Percentiles rank a stretch among this genome's conserved stretches.
phyloP scores from a whole-genome alignment of 371 early-diverging fungal species.

The Amoeboaphelidium protococcarum region DNA sequence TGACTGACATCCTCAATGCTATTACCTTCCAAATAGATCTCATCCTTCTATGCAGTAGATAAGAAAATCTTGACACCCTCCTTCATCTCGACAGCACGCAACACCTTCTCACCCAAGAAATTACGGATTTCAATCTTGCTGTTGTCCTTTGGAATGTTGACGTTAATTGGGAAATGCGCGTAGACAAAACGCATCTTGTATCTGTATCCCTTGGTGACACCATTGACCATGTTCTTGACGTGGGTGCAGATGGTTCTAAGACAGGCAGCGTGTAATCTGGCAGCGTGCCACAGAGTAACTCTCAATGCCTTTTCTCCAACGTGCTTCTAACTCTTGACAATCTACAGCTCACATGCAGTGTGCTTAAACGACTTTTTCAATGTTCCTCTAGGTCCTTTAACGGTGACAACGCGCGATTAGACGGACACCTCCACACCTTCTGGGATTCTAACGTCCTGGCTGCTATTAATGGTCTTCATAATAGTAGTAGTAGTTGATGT shows the following conservation, averaged over 20 bases:
- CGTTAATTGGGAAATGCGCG: conserved; percentile 99
- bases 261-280: conserved; percentile 90
- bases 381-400: conserved; percentile 37
- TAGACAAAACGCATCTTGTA: conserved; percentile 99
- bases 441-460: conserved; percentile 7
- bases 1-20: conserved; percentile 94
- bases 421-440: conserved; percentile 11
- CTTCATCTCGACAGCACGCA: conserved; percentile 67
- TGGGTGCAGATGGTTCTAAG: conserved; percentile 92
- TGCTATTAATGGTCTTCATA: neutral
- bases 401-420: conserved; percentile 9
- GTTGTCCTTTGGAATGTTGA: conserved; percentile 57
- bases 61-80: conserved; percentile 65
- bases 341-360: conserved; percentile 59
- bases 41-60: conserved; percentile 82
- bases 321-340: conserved; percentile 14
- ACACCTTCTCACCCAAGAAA: conserved; percentile 96
- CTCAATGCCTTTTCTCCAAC: conserved; percentile 34
- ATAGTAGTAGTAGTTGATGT: too few relatives aligned
- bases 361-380: conserved; percentile 81
- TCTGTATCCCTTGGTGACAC: conserved; percentile 96
- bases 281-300: conserved; percentile 89
- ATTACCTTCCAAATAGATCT: conserved; percentile 83
- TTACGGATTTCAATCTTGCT: conserved; percentile 89
- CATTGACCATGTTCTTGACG: conserved; percentile 92